phyloP scores from a whole-genome alignment of 2,329 filamentous ascomycete genomes.

The Juglanconis juglandina region DNA sequence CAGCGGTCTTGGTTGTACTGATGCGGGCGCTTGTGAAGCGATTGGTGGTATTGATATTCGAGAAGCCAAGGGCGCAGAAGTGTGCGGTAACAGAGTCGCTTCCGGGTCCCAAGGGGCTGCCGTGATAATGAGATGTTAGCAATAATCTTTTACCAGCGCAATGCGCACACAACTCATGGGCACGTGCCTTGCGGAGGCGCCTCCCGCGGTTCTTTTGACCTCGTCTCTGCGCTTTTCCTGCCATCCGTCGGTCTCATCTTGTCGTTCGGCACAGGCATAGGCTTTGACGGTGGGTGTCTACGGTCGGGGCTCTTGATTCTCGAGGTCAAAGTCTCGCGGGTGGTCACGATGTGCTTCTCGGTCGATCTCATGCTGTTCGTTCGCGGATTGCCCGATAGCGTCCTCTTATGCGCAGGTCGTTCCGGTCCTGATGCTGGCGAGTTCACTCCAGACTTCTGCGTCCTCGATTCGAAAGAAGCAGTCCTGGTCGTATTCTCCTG shows the following conservation, averaged over 20 bases:
- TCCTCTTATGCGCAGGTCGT: slow-evolving; percentile 48
- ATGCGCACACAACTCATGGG: neutral
- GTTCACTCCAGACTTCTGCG: slow-evolving; percentile 28
- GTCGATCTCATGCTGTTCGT: slow-evolving; percentile 42
- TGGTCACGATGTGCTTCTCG: slow-evolving; percentile 56
- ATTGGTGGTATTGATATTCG: slow-evolving; percentile 58
- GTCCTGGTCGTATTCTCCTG: slow-evolving; percentile 33
- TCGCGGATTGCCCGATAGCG: slow-evolving; percentile 55
- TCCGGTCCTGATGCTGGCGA: slow-evolving; percentile 15
- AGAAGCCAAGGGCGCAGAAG: slow-evolving; percentile 68
- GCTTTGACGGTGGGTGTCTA: slow-evolving; percentile 29
- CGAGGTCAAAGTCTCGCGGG: slow-evolving; percentile 59
- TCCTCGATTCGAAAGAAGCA: slow-evolving; percentile 27
- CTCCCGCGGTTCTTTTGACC: slow-evolving; percentile 44
- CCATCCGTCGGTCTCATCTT: slow-evolving; percentile 33
- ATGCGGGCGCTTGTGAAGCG: slow-evolving; percentile 67
- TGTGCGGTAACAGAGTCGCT: slow-evolving; percentile 67
- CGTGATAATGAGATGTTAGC: slow-evolving; percentile 26
- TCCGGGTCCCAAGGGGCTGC: slow-evolving; percentile 71
- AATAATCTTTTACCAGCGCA: neutral
- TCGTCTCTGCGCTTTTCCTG: slow-evolving; percentile 42
- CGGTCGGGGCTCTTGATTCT: slow-evolving; percentile 58
- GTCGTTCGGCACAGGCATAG: slow-evolving; percentile 29
- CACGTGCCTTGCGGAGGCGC: slow-evolving; percentile 45
- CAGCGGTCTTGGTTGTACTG: slow-evolving; percentile 65